Conservation (phyloP, 2,329 filamentous ascomycete species). For the Exserohilum turcica region DNA sequence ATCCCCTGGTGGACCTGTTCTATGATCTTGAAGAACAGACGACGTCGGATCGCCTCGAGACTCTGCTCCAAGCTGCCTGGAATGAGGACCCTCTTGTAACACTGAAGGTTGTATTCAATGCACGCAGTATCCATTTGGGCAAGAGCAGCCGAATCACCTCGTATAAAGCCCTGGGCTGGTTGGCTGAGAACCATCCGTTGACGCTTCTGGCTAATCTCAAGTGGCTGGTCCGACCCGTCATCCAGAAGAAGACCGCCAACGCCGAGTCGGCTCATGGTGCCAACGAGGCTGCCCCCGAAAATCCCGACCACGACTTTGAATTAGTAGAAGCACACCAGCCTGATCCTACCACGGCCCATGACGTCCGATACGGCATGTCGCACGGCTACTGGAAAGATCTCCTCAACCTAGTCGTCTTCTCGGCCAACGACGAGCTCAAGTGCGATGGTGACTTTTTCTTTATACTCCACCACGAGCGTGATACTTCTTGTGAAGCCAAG, state of each 20-base stretch:
- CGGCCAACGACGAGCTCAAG: constrained; percentile 55
- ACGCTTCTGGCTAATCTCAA: constrained; percentile 60
- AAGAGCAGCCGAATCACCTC: constrained; percentile 57
- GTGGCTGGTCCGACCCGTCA: constrained; percentile 62
- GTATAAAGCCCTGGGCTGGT: constrained; percentile 62
- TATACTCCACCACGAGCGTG: constrained; percentile 50
- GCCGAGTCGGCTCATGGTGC: constrained; percentile 6
- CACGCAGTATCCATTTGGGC: constrained; percentile 65
- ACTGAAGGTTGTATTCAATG: constrained; percentile 65
- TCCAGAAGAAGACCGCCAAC: constrained; percentile 58
- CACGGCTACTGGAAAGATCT: constrained; percentile 69
- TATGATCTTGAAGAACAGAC: constrained; percentile 55
- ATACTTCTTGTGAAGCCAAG: constrained; percentile 26
- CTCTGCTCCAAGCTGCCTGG: constrained; percentile 59
- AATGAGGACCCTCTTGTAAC: constrained; percentile 54
- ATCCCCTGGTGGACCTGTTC: constrained; percentile 61
- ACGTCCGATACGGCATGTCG: constrained; percentile 50
- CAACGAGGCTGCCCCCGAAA: neutral
- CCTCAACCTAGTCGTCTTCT: constrained; percentile 61
- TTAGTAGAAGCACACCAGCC: constrained; percentile 52
- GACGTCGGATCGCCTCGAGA: constrained; percentile 45
- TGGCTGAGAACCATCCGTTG: constrained; percentile 59
- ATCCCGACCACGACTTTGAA: constrained; percentile 44
- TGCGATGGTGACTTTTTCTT: constrained; percentile 47
- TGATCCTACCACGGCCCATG: constrained; percentile 25